phyloP scores from a whole-genome alignment of 345 rosid species.

The Firmiana major region DNA sequence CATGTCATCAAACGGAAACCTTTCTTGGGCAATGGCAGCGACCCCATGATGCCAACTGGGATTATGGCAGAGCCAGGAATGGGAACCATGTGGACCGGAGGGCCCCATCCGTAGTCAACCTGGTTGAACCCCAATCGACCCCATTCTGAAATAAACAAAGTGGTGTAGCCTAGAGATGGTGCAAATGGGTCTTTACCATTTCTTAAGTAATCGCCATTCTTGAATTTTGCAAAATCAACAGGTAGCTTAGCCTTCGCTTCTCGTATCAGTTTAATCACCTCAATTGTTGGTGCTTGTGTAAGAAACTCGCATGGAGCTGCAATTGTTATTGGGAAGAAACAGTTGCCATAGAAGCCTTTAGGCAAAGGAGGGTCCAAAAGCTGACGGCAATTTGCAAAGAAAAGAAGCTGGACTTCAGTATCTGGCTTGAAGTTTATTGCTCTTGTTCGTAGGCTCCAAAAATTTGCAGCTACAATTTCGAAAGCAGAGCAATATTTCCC shows the following conservation, averaged over 20 bases:
- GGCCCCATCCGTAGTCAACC: constrained; percentile 63
- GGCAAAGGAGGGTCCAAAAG: constrained; percentile 51
- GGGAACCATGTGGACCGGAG: constrained; percentile 48
- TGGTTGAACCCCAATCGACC: constrained; percentile 59
- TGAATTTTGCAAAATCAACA: constrained; percentile 33
- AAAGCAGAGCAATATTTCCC: constrained; percentile 49
- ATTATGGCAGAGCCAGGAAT: constrained; percentile 51
- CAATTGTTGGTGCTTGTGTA: constrained; percentile 23
- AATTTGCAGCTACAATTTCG: constrained; percentile 46
- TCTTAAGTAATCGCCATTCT: constrained; percentile 29
- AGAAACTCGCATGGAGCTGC: constrained; percentile 31
- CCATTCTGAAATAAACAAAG: constrained; percentile 63
- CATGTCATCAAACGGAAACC: constrained; percentile 73
- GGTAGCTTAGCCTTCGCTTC: constrained; percentile 45
- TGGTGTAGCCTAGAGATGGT: constrained; percentile 42
- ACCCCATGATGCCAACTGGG: constrained; percentile 58
- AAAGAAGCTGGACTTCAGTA: constrained; percentile 44
- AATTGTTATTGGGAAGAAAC: constrained; percentile 60
- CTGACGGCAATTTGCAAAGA: constrained; percentile 60
- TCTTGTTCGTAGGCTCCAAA: constrained; percentile 37
- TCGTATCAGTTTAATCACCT: constrained; percentile 45
- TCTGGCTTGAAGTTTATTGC: constrained; percentile 24
- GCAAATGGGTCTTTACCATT: constrained; percentile 51
- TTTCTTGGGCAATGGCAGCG: constrained; percentile 42
- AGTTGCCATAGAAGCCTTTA: constrained; percentile 65